Percentiles rank a stretch among this genome's conserved stretches.
These are phyloP conservation scores for Penicillium sp. DNA, from an alignment of 2,329 filamentous ascomycete species.

Conservation along the genomic window DNA sequence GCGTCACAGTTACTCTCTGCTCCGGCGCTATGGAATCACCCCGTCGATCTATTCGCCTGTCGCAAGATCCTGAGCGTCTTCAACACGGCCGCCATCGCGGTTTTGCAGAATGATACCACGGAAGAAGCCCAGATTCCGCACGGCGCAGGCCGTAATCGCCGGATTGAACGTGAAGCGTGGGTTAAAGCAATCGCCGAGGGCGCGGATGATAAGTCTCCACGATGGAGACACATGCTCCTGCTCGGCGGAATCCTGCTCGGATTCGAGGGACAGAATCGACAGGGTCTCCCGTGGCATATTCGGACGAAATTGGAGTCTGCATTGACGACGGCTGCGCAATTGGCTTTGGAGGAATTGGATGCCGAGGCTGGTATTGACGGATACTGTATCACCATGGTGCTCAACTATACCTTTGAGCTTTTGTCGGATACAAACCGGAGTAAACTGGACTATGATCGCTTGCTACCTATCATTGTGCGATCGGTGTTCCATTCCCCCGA, in stretches of 20 bases:
- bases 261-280: constrained; percentile 68
- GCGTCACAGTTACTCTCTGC: constrained; percentile 65
- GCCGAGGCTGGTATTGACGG: constrained; percentile 58
- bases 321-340: constrained; percentile 74
- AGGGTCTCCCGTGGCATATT: constrained; percentile 68
- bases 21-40: constrained; percentile 63
- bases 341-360: constrained; percentile 69
- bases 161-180: constrained; percentile 63
- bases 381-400: constrained; percentile 67
- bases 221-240: constrained; percentile 86
- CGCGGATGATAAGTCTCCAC: constrained; percentile 65
- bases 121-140: constrained; percentile 45
- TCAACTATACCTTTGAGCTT: constrained; percentile 78
- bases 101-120: constrained; percentile 55
- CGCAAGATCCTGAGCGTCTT: constrained; percentile 66
- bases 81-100: constrained; percentile 63
- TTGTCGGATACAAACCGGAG: constrained; percentile 66
- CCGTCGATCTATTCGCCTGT: constrained; percentile 61
- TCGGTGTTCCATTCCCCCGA: constrained; percentile 72
- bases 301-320: constrained; percentile 73
- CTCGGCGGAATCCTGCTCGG: constrained; percentile 80
- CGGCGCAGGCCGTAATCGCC: constrained; percentile 52
- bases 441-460: constrained; percentile 68
- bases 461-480: constrained; percentile 73
- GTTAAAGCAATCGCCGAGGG: constrained; percentile 63